phyloP scores from a whole-genome alignment of 176 grass and related monocot species.

The Eragrostis curvula region DNA sequence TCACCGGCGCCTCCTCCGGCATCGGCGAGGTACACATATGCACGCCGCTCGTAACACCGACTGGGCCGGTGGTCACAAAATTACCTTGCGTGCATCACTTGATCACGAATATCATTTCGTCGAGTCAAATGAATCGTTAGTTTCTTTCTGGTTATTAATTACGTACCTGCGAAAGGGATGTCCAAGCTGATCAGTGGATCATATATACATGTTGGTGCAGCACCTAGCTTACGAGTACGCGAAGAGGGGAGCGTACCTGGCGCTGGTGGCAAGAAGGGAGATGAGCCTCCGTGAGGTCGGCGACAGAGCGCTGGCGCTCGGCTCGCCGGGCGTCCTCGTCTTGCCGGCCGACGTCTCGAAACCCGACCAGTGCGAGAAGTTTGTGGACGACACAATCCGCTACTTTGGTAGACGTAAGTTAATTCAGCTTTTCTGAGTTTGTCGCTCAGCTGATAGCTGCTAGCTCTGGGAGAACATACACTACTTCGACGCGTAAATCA shows the following conservation, averaged over 20 bases:
- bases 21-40: constrained; percentile 83
- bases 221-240: constrained; percentile 42
- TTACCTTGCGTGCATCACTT: too few relatives aligned
- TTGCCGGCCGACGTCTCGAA: constrained; percentile 62
- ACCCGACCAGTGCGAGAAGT: constrained; percentile 52
- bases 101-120: too few relatives aligned
- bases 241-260: constrained; percentile 56
- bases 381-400: constrained; percentile 51
- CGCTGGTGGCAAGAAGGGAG: constrained; percentile 79
- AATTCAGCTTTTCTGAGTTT: too few relatives aligned
- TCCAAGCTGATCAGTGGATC: too few relatives aligned
- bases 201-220: background rate
- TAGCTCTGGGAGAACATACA: too few relatives aligned
- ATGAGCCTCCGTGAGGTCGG: constrained; percentile 68
- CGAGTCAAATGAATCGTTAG: too few relatives aligned
- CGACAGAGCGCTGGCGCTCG: constrained; percentile 44
- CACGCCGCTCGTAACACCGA: too few relatives aligned
- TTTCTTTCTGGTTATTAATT: too few relatives aligned
- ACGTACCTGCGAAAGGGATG: too few relatives aligned
- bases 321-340: constrained; percentile 73
- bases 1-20: constrained; percentile 82
- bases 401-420: constrained; percentile 64
- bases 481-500: background rate
- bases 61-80: too few relatives aligned
- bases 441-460: too few relatives aligned